phyloP scores from a whole-genome alignment of 371 early-diverging fungal genomes.

The Actinomortierella wolfii region DNA sequence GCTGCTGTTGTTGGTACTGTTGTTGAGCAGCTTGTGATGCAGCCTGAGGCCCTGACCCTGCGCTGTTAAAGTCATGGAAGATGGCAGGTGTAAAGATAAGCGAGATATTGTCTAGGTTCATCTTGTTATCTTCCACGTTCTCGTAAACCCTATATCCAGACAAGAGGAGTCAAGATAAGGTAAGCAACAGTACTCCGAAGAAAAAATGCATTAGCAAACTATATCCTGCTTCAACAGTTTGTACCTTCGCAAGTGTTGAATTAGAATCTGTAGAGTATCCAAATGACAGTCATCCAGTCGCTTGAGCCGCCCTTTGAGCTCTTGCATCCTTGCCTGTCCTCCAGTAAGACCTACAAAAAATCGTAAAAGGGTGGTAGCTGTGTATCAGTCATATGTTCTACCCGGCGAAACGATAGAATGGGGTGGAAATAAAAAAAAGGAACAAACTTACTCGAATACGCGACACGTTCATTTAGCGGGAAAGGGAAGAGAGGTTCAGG shows the following conservation, averaged over 20 bases:
- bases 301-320: conserved; percentile 46
- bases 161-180: background rate
- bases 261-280: conserved; percentile 53
- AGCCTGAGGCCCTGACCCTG: conserved; percentile 15
- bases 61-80: conserved; percentile 64
- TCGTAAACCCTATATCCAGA: conserved; percentile 46
- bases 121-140: conserved; percentile 56
- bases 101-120: conserved; percentile 60
- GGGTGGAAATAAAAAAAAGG: no score
- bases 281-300: conserved; percentile 51
- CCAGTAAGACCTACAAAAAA: no score
- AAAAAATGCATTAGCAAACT: background rate
- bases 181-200: background rate
- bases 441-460: conserved; percentile 57
- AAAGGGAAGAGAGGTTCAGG: conserved; percentile 66
- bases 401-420: no score
- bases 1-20: conserved; percentile 3
- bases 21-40: background rate
- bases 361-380: no score
- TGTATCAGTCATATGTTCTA: no score
- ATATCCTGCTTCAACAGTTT: background rate
- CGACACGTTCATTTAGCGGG: conserved; percentile 53
- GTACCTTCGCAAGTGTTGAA: conserved; percentile 61
- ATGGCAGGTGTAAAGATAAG: conserved; percentile 65
- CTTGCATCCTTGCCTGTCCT: conserved; percentile 30